Conservation (phyloP, 2,329 filamentous ascomycete species). For the Sodiomyces alkalinus region DNA sequence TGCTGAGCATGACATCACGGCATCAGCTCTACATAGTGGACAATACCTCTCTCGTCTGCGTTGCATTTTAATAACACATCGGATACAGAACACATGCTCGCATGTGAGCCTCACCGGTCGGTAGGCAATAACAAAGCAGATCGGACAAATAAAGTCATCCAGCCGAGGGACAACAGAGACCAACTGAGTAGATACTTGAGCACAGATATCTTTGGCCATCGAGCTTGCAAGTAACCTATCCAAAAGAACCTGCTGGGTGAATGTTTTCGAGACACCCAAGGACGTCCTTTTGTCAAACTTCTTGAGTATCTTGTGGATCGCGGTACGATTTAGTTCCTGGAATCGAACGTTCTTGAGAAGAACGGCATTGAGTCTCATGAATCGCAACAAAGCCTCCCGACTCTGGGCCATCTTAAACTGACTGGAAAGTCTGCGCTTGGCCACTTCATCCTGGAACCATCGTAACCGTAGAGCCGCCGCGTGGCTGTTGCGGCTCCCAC, state of each 20-base stretch:
- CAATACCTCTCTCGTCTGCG: constrained; percentile 52
- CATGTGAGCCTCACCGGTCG: constrained; percentile 66
- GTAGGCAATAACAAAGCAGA: constrained; percentile 68
- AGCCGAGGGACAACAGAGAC: constrained; percentile 62
- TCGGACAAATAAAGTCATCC: constrained; percentile 72
- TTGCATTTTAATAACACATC: constrained; percentile 70
- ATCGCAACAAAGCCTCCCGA: constrained; percentile 46
- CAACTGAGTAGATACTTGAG: constrained; percentile 57
- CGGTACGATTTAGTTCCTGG: constrained; percentile 67
- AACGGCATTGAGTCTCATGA: constrained; percentile 56
- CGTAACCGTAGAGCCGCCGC: constrained; percentile 53
- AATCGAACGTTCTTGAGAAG: constrained; percentile 73
- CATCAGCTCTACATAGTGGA: constrained; percentile 60
- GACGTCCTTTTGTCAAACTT: constrained; percentile 83
- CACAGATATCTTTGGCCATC: constrained; percentile 62
- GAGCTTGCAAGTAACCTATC: constrained; percentile 47
- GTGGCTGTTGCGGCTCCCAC: constrained; percentile 49
- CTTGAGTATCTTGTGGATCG: constrained; percentile 72
- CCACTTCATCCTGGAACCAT: constrained; percentile 57
- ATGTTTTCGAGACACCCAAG: constrained; percentile 49
- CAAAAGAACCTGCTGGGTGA: constrained; percentile 43
- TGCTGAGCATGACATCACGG: constrained; percentile 54
- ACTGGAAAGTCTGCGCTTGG: constrained; percentile 39
- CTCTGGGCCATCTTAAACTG: constrained; percentile 54
- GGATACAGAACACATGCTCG: constrained; percentile 67